Base-by-base conservation (phyloP, 2,329 filamentous ascomycete species). In the Dactylellina haptotyla region DNA sequence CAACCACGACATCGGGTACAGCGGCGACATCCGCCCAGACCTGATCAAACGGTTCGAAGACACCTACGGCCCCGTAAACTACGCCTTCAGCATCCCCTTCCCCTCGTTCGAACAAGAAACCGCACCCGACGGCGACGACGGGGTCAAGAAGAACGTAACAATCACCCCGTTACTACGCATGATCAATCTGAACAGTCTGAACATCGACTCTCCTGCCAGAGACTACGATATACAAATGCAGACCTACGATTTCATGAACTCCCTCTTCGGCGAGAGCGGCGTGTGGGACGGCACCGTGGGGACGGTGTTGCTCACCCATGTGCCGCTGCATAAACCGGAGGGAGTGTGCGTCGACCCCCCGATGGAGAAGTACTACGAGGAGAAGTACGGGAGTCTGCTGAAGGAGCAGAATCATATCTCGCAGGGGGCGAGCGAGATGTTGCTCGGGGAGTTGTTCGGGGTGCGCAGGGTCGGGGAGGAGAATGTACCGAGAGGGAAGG, bases 1-100 rank as follows among this genome's bases (percentile, higher is more conserved):
- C 0, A 99, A 99, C 79, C 95, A 99, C 80, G 95, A 99, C 80
- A 89, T 99, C 78, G 95, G 95, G 32, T 99, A 99, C 80, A 92
- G 93, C 0, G 95, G 95, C 2, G 95, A 99, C 80, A 85, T 98
- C 74, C 92, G 90, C 41, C 82, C 85, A n/a, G 84, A 87, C 74
- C 87, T 93, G 2, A 84, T 97, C 62, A 84, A 87, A 26, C 87
- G 95, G 0, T 99, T 98, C 79, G 93, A 97, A 81, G 84, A 85
- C 20, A 86, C 87, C 1, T 99, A 96, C 82, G 95, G 95, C 65
- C 91, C 88, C 76, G 88, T 91, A 16, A 96, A 98, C 80, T 99
- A 96, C 85, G 93, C 96, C 79, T 85, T 96, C 9, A 87, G 89
- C 32, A 88, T 98, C 87, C 79, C 85, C 86, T 80, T 80, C 90